Base-by-base conservation (phyloP, 345 rosid genomes). In the Aquilaria sinensis region DNA sequence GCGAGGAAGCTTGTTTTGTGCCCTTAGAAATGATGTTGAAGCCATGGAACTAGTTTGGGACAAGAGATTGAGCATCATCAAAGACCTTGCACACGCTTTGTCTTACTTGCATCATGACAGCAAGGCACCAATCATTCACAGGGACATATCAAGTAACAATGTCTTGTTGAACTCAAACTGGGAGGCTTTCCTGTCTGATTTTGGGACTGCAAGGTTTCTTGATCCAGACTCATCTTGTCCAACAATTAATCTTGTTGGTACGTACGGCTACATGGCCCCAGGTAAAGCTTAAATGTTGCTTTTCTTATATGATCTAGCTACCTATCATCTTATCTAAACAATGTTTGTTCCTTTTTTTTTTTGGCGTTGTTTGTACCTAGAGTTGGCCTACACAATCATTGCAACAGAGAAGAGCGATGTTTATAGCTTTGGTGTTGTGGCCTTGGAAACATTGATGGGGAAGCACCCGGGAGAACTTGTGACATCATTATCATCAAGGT, bases 241-340 rank as follows among this genome's bases (percentile, higher is more conserved):
- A 8, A 68, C 72, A 3, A 0, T 37, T n/a, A n/a, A n/a, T 15
- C 33, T 55, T 37, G 67, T 14, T 0, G 67, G 72, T 16, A 62
- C 72, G 2, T 47, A 41, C 11, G 66, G 62, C 3, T 68, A 68
- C 48, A 11, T 68, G 4, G 71, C 71, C 8, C 71, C 71, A 33
- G 66, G 71, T 63, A 7, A 53, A 10, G 0, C 6, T 3, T 30
- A n/a, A 31, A n/a, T 56, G 4, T 31, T 14, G 1, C 34, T 3
- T 41, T 14, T 14, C 29, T 45, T 43, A 9, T 10, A 31, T 14
- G 15, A 10, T 51, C 4, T 2, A 1, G 14, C 16, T 0, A 1
- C 12, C 3, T 4, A 11, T 15, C 47, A 13, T 6, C 10, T 62
- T 15, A 6, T 34, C 34, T 52, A 12, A 29, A 4, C 13, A 50